These are phyloP conservation scores for Pseudonectria foliicola DNA, from an alignment of 2,329 filamentous ascomycete species.

Conservation along the genomic window DNA sequence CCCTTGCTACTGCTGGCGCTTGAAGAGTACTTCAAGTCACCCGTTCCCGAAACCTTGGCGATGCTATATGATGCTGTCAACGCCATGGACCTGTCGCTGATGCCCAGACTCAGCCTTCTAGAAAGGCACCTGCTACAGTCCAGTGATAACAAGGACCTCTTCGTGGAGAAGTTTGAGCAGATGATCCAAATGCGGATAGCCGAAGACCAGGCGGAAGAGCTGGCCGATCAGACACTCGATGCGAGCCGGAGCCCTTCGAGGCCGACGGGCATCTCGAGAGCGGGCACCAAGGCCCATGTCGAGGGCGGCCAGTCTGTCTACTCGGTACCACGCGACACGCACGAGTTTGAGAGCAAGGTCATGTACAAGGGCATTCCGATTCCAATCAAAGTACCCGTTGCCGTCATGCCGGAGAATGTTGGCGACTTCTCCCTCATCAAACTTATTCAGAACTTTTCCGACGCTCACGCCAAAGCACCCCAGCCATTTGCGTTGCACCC, in stretches of 20 bases:
- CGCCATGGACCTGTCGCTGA: slow-evolving; percentile 89
- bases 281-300: slow-evolving; percentile 56
- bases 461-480: slow-evolving; percentile 71
- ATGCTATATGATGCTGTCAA: slow-evolving; percentile 90
- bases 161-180: slow-evolving; percentile 93
- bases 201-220: slow-evolving; percentile 48
- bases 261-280: slow-evolving; percentile 46
- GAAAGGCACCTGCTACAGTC: slow-evolving; percentile 83
- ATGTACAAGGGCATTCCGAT: slow-evolving; percentile 96
- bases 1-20: slow-evolving; percentile 83
- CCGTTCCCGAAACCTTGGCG: slow-evolving; percentile 78
- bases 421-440: slow-evolving; percentile 97
- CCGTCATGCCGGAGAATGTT: slow-evolving; percentile 89
- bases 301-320: slow-evolving; percentile 58
- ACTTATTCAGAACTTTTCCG: slow-evolving; percentile 89
- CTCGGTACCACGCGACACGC: slow-evolving; percentile 81
- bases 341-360: slow-evolving; percentile 94
- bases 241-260: slow-evolving; percentile 41
- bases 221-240: slow-evolving; percentile 32
- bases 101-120: slow-evolving; percentile 76
- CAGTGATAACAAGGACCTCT: slow-evolving; percentile 91
- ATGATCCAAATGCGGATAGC: slow-evolving; percentile 80
- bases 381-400: slow-evolving; percentile 91
- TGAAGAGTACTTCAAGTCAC: slow-evolving; percentile 94
- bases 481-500: slow-evolving; percentile 82